A percentile compares a stretch with the other conserved stretches of the same genome.
phyloP scores from a whole-genome alignment of 371 early-diverging fungal genomes.

The Mucor racemosus region DNA sequence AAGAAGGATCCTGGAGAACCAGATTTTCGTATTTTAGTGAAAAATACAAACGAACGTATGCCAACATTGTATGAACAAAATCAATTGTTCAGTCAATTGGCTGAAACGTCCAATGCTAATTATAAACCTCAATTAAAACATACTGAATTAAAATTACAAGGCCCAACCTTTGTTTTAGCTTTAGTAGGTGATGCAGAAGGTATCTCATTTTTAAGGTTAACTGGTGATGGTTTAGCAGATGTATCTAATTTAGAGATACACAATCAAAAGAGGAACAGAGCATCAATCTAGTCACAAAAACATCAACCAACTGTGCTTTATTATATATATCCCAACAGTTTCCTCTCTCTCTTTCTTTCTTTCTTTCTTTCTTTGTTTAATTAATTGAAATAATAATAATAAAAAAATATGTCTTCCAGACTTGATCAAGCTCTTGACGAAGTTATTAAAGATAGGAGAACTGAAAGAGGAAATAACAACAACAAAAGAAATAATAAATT shows the following conservation, averaged over 20 bases:
- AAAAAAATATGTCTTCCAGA: slow-evolving; percentile 40
- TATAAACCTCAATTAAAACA: slow-evolving; percentile 14
- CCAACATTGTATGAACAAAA: slow-evolving; percentile 21
- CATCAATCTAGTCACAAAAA: neutral
- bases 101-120: neutral
- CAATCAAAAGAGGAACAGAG: neutral
- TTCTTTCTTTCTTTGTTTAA: slow-evolving; percentile 1
- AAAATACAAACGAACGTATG: slow-evolving; percentile 20
- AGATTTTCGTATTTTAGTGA: slow-evolving; percentile 48
- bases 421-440: slow-evolving; percentile 61
- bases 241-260: neutral
- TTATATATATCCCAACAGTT: neutral
- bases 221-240: slow-evolving; percentile 32
- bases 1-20: slow-evolving; percentile 57
- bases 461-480: slow-evolving; percentile 22
- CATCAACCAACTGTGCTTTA: neutral
- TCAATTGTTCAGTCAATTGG: slow-evolving; percentile 11
- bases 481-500: slow-evolving; percentile 5
- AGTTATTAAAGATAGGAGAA: slow-evolving; percentile 50
- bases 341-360: neutral
- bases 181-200: slow-evolving; percentile 42
- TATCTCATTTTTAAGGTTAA: slow-evolving; percentile 30
- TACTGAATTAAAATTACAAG: neutral
- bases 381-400: neutral
- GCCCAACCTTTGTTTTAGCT: slow-evolving; percentile 34